Conservation (phyloP, 75 land plant species). For the Sequoia sempervirens region DNA sequence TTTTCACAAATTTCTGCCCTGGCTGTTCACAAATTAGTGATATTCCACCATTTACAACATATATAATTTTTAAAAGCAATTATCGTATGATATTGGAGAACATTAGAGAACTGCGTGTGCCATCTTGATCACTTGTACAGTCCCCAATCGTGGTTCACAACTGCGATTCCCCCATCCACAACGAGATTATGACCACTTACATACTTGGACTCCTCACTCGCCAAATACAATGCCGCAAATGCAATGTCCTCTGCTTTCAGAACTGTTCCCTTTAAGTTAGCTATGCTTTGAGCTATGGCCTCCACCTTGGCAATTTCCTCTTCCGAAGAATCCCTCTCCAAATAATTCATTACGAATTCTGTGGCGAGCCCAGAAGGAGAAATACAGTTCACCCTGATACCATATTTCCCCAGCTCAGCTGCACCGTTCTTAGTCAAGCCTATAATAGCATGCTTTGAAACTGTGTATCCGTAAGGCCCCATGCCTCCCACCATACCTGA, state of each 20-base stretch:
- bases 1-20: too few relatives aligned
- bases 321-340: not conserved
- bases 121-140: not conserved
- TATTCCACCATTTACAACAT: too few relatives aligned
- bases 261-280: not conserved
- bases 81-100: too few relatives aligned
- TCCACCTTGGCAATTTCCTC: not conserved
- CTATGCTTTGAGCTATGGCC: not conserved
- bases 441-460: constrained; percentile 33
- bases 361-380: constrained; percentile 40
- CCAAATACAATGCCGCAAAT: not conserved
- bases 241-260: constrained; percentile 3
- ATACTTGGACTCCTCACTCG: not conserved
- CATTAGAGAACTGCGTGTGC: too few relatives aligned
- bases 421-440: constrained; percentile 37
- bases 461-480: constrained; percentile 35
- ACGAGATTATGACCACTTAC: constrained; percentile 7
- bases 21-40: too few relatives aligned
- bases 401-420: constrained; percentile 33
- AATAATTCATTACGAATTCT: not conserved
- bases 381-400: constrained; percentile 47
- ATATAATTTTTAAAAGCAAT: too few relatives aligned
- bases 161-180: not conserved
- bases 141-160: not conserved
- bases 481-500: constrained; percentile 37